Base-by-base conservation (phyloP, 177 flowering plant species). In the Vitis hybrid region DNA sequence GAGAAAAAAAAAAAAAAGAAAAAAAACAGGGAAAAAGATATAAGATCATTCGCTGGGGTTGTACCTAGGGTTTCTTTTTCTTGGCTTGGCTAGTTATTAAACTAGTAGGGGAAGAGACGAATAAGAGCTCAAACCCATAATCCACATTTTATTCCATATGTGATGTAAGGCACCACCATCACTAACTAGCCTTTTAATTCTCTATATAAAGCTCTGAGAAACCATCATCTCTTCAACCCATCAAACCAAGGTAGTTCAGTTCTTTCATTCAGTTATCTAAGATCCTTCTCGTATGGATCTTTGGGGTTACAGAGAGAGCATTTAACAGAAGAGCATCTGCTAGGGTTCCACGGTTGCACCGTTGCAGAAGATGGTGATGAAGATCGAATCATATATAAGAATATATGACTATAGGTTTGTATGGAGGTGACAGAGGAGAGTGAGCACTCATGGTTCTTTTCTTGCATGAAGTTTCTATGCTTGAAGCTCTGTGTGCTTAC, bases 401-500 rank as follows among this genome's bases (percentile, higher is more conserved):
- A 7, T 39, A 39, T 39, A 39, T 39, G 45, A 10, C 50, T 6
- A 18, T 16, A 58, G 48, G 70, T n/a, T 48, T 26, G 31, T 63
- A 29, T 53, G 63, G 61, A 73, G 86, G 81, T 86, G 90, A 86
- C 90, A 86, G 90, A 84, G 84, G 90, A 87, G 86, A 87, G 88
- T 79, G 88, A 87, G 90, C 90, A 87, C 90, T 73, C 82, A 82
- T 77, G 80, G 84, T 71, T 71, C 45, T 67, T 76, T 87, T 83
- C 88, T 76, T 77, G 85, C 84, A 79, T 82, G 83, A 45, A 52
- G 13, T n/a, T 18, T 56, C 52, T 82, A 79, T 80, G 90, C 84
- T 75, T 48, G 86, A 87, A 75, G 78, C 87, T 76, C 55, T 84
- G 84, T 62, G 90, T 86, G 88, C 90, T 82, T 77, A 49, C 86